Conservation (phyloP, 192 early-diverging fungal genomes). For the Linnemannia hyalina region DNA sequence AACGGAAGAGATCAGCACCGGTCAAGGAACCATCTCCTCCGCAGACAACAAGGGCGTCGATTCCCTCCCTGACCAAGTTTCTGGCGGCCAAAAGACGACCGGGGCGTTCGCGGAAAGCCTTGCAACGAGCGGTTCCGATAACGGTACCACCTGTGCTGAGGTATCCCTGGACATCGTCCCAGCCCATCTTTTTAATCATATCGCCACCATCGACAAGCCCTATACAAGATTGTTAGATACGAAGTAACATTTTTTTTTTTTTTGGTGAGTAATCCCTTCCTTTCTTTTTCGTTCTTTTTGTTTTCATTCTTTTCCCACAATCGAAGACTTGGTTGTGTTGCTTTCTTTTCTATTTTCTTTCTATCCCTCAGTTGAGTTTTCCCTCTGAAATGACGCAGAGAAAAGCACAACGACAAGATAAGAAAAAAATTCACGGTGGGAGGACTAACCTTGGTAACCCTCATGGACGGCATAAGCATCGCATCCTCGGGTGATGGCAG, state of each 20-base stretch:
- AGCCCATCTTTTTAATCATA: constrained; percentile 84
- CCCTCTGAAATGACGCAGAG: neutral
- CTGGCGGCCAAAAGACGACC: constrained; percentile 86
- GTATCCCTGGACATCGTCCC: constrained; percentile 94
- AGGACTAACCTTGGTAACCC: constrained; percentile 85
- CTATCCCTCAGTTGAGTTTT: neutral
- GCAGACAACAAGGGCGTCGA: constrained; percentile 95
- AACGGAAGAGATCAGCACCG: constrained; percentile 91
- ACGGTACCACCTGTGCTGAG: constrained; percentile 90
- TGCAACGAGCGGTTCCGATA: constrained; percentile 95
- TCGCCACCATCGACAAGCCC: constrained; percentile 94
- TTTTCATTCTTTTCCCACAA: neutral
- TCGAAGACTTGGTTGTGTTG: neutral
- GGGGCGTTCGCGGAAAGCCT: constrained; percentile 84
- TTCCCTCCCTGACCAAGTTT: constrained; percentile 92
- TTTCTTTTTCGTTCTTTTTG: neutral
- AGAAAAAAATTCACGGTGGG: neutral
- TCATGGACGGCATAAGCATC: constrained; percentile 93
- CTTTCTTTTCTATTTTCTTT: neutral
- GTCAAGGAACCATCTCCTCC: constrained; percentile 98
- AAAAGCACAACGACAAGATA: neutral
- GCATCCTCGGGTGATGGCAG: constrained; percentile 86
- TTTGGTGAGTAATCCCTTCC: neutral
- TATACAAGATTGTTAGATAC: constrained; percentile 9
- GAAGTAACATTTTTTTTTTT: constrained; percentile 5